Conservation (phyloP, 352 stramenopile genomes). For the Halophytophthora batemanensis region DNA sequence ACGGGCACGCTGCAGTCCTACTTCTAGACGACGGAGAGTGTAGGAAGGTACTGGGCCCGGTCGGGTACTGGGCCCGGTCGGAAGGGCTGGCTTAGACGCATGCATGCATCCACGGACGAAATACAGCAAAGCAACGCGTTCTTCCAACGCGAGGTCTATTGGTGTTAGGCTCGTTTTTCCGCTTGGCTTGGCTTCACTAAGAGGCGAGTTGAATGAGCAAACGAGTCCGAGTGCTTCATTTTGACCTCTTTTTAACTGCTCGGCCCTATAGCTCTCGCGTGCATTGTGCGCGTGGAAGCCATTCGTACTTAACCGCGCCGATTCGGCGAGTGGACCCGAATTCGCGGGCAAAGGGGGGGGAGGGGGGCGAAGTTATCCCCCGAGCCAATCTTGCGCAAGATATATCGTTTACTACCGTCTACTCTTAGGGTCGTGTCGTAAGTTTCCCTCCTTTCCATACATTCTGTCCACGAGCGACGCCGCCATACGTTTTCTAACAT, state of each 20-base stretch:
- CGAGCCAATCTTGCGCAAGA: background rate
- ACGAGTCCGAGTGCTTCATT: no score
- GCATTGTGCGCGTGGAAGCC: constrained; percentile 5
- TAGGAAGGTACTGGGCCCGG: no score
- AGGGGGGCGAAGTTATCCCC: background rate
- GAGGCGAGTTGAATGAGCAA: no score
- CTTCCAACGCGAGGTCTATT: background rate
- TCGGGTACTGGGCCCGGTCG: background rate
- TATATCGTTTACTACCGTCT: background rate
- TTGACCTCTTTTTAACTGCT: no score
- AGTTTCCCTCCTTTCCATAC: background rate
- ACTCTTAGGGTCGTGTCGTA: background rate
- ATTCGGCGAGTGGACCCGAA: no score
- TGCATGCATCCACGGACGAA: no score
- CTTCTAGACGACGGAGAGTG: constrained; percentile 41
- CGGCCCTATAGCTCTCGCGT: background rate
- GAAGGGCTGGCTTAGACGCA: background rate
- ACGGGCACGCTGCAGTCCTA: constrained; percentile 85
- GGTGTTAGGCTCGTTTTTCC: no score
- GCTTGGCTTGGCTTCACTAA: no score
- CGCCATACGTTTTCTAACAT: background rate
- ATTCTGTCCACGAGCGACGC: background rate
- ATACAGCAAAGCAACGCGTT: background rate
- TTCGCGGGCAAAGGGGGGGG: no score
- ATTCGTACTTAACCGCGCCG: constrained; percentile 12